These are phyloP conservation scores for Moesziomyces aphidis DNA, from an alignment of 1,284 basidiomycete species.

Conservation along the genomic window DNA sequence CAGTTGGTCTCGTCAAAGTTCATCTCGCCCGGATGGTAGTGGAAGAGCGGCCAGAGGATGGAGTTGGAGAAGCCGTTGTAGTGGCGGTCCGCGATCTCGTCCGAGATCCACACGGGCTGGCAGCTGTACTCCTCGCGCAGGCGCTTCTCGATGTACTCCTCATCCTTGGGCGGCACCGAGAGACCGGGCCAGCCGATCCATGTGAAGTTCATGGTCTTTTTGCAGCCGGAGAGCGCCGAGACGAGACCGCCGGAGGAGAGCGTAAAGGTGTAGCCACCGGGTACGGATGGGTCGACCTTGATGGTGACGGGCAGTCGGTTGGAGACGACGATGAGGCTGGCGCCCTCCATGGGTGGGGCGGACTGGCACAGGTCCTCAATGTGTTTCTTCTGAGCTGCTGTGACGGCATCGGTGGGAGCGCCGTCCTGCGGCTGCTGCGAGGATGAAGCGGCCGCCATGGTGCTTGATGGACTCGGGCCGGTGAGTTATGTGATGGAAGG, in stretches of 20 bases:
- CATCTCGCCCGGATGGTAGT: slow-evolving; percentile 86
- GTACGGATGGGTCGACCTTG: slow-evolving; percentile 60
- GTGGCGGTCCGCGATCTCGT: slow-evolving; percentile 95
- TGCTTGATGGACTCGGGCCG: not conserved
- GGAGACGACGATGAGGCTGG: slow-evolving; percentile 89
- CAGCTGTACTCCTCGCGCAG: slow-evolving; percentile 95
- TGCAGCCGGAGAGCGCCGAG: slow-evolving; percentile 64
- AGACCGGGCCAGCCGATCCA: slow-evolving; percentile 68
- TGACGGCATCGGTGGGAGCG: slow-evolving; percentile 16
- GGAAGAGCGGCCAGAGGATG: slow-evolving; percentile 98
- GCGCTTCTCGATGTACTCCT: slow-evolving; percentile 70
- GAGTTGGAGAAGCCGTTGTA: slow-evolving; percentile 99
- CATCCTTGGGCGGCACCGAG: slow-evolving; percentile 54
- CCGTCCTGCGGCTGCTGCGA: slow-evolving; percentile 12
- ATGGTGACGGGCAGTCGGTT: slow-evolving; percentile 82
- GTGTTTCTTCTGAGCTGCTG: slow-evolving; percentile 35
- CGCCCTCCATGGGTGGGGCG: slow-evolving; percentile 31
- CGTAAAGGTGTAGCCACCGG: slow-evolving; percentile 64
- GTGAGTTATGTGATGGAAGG: not conserved
- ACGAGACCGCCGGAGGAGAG: slow-evolving; percentile 66
- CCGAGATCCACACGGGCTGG: slow-evolving; percentile 95
- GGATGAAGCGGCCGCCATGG: slow-evolving; percentile 24
- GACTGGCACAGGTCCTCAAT: slow-evolving; percentile 35
- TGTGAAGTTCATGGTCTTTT: slow-evolving; percentile 66
- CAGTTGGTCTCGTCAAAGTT: slow-evolving; percentile 99